Evolutionary conservation across 495 filamentous ascomycete genomes (phyloP).

Genomic region (Penicillium cinerascens): DNA sequence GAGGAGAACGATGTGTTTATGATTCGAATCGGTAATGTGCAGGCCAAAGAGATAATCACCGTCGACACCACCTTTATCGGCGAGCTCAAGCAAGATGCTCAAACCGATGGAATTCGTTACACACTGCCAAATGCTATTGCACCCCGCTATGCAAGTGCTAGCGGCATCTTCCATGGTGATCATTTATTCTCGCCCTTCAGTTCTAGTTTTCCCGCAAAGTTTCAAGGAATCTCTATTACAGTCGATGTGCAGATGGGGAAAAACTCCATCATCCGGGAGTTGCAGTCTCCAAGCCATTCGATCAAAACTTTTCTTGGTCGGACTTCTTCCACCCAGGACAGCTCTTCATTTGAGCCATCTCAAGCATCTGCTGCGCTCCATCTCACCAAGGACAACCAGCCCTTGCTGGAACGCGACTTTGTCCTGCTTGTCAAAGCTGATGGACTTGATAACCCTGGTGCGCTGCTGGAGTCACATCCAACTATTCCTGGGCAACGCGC

Average conservation of each 20-base stretch:
- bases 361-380: constrained; percentile 58
- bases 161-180: not conserved
- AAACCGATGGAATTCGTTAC: constrained; percentile 14
- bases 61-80: constrained; percentile 17
- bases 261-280: constrained; percentile 50
- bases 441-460: constrained; percentile 53
- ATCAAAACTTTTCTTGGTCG: constrained; percentile 60
- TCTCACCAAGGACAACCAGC: constrained; percentile 1
- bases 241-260: constrained; percentile 58
- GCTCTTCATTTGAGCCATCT: constrained; percentile 43
- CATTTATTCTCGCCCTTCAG: not conserved
- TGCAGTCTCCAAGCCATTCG: constrained; percentile 66
- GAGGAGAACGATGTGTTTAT: constrained; percentile 9
- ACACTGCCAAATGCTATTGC: constrained; percentile 15
- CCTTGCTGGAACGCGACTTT: constrained; percentile 37
- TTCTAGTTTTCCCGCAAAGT: not conserved
- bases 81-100: constrained; percentile 18
- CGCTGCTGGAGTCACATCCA: constrained; percentile 61
- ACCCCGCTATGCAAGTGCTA: constrained; percentile 8
- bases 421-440: constrained; percentile 54
- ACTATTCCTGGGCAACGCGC: constrained; percentile 58
- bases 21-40: constrained; percentile 17
- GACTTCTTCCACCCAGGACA: constrained; percentile 37
- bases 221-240: constrained; percentile 51
- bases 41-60: constrained; percentile 5